A percentile compares a stretch with the other conserved stretches of the same genome.
These are phyloP conservation scores for Aspergillus latus DNA, from an alignment of 2,329 filamentous ascomycete genomes.

Conservation along the genomic window DNA sequence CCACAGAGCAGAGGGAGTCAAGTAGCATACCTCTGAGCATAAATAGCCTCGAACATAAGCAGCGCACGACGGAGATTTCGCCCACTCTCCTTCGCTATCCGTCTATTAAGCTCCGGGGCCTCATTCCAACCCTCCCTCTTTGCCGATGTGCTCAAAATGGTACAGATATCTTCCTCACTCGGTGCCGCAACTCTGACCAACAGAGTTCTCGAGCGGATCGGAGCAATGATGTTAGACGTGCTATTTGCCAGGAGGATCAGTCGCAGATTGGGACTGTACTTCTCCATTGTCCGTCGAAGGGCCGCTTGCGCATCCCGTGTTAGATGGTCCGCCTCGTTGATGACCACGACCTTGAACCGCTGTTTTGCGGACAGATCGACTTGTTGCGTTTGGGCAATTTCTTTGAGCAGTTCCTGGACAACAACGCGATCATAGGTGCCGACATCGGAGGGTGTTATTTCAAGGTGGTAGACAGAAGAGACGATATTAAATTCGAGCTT, in stretches of 20 bases:
- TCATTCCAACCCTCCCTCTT: conserved; percentile 83
- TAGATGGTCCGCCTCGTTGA: conserved; percentile 96
- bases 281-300: conserved; percentile 94
- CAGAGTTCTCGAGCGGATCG: conserved; percentile 87
- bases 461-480: conserved; percentile 92
- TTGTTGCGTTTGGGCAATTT: conserved; percentile 97
- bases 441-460: conserved; percentile 96
- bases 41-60: conserved; percentile 95
- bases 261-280: conserved; percentile 92
- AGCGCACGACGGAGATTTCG: conserved; percentile 86
- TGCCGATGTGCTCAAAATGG: conserved; percentile 67
- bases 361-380: conserved; percentile 91
- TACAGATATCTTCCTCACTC: conserved; percentile 78
- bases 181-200: conserved; percentile 90
- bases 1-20: neutral
- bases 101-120: conserved; percentile 71
- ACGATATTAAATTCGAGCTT: conserved; percentile 99
- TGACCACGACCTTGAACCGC: conserved; percentile 96
- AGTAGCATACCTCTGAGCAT: conserved; percentile 82
- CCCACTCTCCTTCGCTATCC: conserved; percentile 87
- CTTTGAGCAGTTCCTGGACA: conserved; percentile 91
- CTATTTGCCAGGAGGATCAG: conserved; percentile 92
- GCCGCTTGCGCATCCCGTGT: conserved; percentile 94
- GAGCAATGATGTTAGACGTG: conserved; percentile 98
- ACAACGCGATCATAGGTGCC: conserved; percentile 96